Evolutionary conservation across 495 filamentous ascomycete species (phyloP), one percentile per base, ranked within the genome.

Genomic region (Chaetomium fimeti): DNA sequence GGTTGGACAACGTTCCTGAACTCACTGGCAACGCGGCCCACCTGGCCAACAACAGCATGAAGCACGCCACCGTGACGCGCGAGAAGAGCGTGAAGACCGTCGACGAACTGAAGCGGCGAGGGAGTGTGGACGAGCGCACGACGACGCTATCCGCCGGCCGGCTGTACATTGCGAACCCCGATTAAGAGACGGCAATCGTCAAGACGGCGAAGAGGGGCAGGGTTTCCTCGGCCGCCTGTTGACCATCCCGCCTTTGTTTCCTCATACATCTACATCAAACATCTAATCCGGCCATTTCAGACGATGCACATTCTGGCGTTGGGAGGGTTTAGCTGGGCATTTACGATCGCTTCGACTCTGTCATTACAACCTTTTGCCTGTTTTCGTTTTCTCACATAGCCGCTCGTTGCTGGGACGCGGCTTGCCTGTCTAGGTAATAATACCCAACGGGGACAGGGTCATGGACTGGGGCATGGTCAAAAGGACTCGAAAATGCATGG

Each of bases 101-200:
- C 7, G 66, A 68, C 73, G 94, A 98, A 74, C 83, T 90, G 69
- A 90, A 58, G 16, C 32, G 63, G 40, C 45, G 63, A 28, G 94
- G 93, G 12, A 98, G 94, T 74, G 92, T 98, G 57, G 95, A 98
- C 74, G 94, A 98, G 75, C 84, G 90, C 71, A 91, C 90, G 25
- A 92, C 96, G 87, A 92, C 90, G 38, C 86, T 88, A 48, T 90
- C 87, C 22, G 72, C 83, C 3, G 90, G 88, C 22, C 85, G 92
- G 60, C 78, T 98, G 61, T 97, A 91, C 68, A 93, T 98, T 70
- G 95, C 95, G 22, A 98, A 98, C 75, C 94, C 94, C 25, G 94
- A 98, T 74, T 80, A 84, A 82, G 68, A 57, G 24, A 27, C 15
- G 40, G 5, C 16, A 18, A 27, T 1, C 8, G 13, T 5, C 5